Conservation (phyloP, 2,329 filamentous ascomycete species). For the Pseudocercospora vitis region DNA sequence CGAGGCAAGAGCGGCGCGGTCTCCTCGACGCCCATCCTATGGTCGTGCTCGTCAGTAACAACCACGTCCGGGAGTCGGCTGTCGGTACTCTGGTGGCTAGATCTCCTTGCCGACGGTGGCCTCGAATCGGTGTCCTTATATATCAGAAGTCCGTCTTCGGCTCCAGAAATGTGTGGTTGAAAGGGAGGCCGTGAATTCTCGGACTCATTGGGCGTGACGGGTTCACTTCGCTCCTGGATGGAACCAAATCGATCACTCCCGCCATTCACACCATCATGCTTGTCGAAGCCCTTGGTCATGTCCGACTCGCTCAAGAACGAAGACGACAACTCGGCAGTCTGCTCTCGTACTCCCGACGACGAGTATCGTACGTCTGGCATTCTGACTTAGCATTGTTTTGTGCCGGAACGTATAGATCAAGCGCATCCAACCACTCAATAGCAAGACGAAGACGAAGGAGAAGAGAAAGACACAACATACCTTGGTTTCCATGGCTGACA, state of each 20-base stretch:
- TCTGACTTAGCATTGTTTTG: conserved; percentile 3
- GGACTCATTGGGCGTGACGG: conserved; percentile 31
- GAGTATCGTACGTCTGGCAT: conserved; percentile 44
- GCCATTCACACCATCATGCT: not conserved
- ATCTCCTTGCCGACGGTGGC: conserved; percentile 5
- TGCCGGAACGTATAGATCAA: not conserved
- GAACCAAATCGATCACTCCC: conserved; percentile 25
- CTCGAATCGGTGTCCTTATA: conserved; percentile 15
- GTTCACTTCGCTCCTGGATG: conserved; percentile 40
- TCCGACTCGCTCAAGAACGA: conserved; percentile 41
- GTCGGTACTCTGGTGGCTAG: not conserved
- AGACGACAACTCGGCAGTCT: conserved; percentile 41
- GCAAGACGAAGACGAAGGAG: not conserved
- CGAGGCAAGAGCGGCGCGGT: conserved; percentile 41
- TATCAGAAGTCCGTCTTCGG: conserved; percentile 17
- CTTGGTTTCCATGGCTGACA: conserved; percentile 29
- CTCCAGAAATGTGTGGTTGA: conserved; percentile 3
- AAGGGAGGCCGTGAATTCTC: conserved; percentile 12
- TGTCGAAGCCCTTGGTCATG: conserved; percentile 29
- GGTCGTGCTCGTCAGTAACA: conserved; percentile 30
- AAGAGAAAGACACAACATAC: conserved; percentile 14
- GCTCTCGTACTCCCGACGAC: conserved; percentile 41
- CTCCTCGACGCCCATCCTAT: conserved; percentile 26
- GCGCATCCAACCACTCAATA: no score
- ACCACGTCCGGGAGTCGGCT: conserved; percentile 32